Conservation (phyloP, 441 rosid genomes). For the Corymbia citriodora region DNA sequence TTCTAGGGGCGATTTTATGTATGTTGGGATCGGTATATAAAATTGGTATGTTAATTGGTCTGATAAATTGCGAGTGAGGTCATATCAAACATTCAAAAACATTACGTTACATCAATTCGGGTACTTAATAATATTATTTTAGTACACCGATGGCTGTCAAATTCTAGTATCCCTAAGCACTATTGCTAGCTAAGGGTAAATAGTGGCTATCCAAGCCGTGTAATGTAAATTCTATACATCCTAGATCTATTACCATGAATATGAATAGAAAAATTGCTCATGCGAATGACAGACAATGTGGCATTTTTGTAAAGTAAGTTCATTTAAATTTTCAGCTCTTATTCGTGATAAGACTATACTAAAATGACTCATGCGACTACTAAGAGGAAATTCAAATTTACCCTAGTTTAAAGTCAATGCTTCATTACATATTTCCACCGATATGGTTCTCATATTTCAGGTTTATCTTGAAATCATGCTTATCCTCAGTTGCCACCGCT, state of each 20-base stretch:
- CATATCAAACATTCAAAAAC: background rate
- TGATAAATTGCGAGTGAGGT: background rate
- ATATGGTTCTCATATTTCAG: too few relatives aligned
- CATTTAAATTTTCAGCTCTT: background rate
- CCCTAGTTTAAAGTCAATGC: background rate
- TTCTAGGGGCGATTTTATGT: background rate
- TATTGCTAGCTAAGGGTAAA: background rate
- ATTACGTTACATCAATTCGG: background rate
- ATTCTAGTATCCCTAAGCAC: background rate
- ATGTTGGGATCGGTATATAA: background rate
- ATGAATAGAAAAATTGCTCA: background rate
- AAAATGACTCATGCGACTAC: background rate
- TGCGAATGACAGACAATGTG: rapidly evolving
- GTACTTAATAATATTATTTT: background rate
- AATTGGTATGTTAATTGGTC: background rate
- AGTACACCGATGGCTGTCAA: background rate
- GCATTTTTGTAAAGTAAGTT: background rate
- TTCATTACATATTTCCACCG: background rate
- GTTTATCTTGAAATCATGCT: too few relatives aligned
- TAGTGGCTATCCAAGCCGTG: background rate
- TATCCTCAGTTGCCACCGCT: background rate
- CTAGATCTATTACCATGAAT: background rate
- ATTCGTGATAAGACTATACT: background rate
- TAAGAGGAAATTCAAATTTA: background rate
- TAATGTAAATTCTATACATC: background rate